phyloP scores from a whole-genome alignment of 176 grass and related monocot genomes.

The Oryza punctata region DNA sequence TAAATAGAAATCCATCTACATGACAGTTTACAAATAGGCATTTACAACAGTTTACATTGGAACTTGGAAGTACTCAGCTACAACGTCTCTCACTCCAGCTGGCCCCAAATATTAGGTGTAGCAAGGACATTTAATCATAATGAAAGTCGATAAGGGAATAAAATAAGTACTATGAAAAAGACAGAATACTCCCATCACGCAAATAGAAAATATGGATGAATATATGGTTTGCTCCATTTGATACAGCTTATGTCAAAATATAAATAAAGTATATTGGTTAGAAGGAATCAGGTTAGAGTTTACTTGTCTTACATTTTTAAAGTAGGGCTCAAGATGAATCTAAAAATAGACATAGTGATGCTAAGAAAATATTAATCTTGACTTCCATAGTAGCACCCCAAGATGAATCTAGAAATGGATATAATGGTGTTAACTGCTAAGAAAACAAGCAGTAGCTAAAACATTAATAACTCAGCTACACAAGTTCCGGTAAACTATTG shows the following conservation, averaged over 20 bases:
- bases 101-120: neutral
- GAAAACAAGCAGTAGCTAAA: neutral
- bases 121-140: neutral
- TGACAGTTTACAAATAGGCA: too few species aligned
- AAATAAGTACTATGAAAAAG: neutral
- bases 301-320: neutral
- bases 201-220: slow-evolving; percentile 14
- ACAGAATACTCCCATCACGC: slow-evolving; percentile 1
- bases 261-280: neutral
- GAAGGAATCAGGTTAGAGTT: neutral
- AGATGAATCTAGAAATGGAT: neutral
- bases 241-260: neutral
- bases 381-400: neutral
- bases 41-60: neutral
- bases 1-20: neutral
- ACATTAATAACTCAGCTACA: neutral
- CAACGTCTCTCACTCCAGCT: neutral
- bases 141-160: slow-evolving; percentile 8
- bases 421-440: neutral
- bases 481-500: neutral
- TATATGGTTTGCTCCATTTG: slow-evolving; percentile 3
- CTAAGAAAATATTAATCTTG: neutral
- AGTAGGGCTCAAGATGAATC: neutral
- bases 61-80: slow-evolving; percentile 1
- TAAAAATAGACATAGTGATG: neutral